Conservation (phyloP, 2,329 filamentous ascomycete species). For the Colletotrichum theobromicola region DNA sequence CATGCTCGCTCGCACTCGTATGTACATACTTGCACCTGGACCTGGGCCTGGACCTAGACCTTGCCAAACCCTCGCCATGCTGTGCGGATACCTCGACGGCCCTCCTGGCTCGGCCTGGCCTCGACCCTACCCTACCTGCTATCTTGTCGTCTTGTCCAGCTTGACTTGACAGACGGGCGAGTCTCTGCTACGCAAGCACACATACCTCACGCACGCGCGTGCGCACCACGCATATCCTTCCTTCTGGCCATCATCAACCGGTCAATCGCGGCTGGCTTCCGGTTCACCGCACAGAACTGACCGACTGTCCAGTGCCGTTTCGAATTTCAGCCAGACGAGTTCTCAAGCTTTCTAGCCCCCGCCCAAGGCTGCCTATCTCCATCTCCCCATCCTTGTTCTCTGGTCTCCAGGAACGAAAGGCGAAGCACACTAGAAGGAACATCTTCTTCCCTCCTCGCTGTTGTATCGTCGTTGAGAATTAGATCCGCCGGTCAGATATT, state of each 20-base stretch:
- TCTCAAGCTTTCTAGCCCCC: background rate
- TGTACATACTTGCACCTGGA: background rate
- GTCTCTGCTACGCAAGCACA: background rate
- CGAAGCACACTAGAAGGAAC: slow-evolving; percentile 5
- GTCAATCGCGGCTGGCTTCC: slow-evolving; percentile 7
- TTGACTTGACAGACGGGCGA: background rate
- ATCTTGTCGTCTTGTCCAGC: background rate
- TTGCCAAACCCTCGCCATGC: background rate
- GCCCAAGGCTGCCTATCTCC: background rate
- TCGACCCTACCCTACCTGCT: background rate
- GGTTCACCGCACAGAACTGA: slow-evolving; percentile 8
- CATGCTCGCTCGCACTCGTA: background rate
- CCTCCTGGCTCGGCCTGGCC: background rate
- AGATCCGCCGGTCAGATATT: background rate
- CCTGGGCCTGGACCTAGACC: background rate
- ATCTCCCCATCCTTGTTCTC: background rate
- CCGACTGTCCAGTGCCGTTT: slow-evolving; percentile 9
- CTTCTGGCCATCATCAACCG: background rate
- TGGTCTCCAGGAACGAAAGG: background rate
- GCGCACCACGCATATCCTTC: background rate
- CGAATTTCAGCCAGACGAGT: background rate
- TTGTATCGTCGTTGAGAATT: background rate
- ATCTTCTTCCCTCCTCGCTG: background rate
- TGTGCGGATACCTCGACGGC: background rate
- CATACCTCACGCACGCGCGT: background rate